These are phyloP conservation scores for Cryphonectria japonica DNA, from an alignment of 2,329 filamentous ascomycete species.

Conservation along the genomic window DNA sequence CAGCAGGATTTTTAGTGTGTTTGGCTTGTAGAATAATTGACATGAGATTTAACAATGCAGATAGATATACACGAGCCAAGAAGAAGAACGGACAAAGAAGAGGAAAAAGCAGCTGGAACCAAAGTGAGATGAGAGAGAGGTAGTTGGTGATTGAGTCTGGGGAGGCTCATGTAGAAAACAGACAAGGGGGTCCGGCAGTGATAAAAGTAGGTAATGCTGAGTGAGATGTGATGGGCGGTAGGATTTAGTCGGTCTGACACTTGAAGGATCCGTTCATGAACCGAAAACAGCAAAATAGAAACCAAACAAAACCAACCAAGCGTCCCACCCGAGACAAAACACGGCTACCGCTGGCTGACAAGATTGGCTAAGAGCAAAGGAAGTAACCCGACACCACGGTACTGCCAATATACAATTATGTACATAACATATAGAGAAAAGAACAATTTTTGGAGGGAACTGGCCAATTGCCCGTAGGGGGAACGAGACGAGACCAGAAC, in stretches of 20 bases:
- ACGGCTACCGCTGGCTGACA: background rate
- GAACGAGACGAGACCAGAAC: background rate
- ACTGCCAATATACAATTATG: background rate
- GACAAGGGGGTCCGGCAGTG: background rate
- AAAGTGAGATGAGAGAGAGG: background rate
- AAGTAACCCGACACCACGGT: background rate
- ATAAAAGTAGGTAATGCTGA: background rate
- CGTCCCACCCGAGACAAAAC: background rate
- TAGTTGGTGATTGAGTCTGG: background rate
- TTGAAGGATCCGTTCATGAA: background rate
- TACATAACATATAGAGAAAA: background rate
- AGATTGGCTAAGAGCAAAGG: background rate
- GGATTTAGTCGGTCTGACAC: constrained; percentile 3
- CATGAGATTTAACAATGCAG: constrained; percentile 9
- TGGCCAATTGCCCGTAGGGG: background rate
- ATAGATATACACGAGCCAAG: constrained; percentile 6
- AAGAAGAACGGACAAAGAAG: background rate
- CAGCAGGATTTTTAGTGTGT: background rate
- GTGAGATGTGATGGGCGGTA: constrained; percentile 2
- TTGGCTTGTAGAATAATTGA: constrained; percentile 11
- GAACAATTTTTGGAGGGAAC: too few species aligned
- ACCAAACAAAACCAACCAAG: background rate
- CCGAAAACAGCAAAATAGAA: constrained; percentile 15
- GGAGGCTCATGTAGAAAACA: background rate
- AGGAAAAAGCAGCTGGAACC: background rate